Conservation (phyloP, 805 yeast genomes). For the Hermanozyma aechmeae region DNA sequence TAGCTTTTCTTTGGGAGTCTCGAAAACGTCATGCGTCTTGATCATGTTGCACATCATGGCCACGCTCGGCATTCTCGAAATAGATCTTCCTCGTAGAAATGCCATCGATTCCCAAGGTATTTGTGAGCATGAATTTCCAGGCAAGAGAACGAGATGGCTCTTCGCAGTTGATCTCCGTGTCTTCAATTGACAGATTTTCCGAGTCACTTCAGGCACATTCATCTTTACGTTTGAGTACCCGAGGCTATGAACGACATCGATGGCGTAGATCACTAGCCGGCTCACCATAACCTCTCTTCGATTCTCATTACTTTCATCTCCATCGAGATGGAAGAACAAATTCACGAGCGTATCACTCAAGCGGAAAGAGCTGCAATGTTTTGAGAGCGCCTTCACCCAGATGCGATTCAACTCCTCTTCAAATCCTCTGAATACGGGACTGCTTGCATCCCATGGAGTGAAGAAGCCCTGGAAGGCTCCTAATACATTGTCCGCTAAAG, state of each 20-base stretch:
- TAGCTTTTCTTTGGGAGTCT: constrained; percentile 1
- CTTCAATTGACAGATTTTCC: constrained; percentile 41
- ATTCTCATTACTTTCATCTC: constrained; percentile 56
- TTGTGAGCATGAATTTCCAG: constrained; percentile 53
- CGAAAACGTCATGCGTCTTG: constrained; percentile 2
- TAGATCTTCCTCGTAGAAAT: constrained; percentile 42
- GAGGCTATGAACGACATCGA: neutral
- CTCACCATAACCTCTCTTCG: constrained; percentile 45
- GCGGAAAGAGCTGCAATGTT: constrained; percentile 6
- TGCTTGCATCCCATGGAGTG: constrained; percentile 19
- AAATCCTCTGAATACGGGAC: constrained; percentile 10
- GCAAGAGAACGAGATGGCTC: constrained; percentile 60
- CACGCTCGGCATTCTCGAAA: constrained; percentile 69
- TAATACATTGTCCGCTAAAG: constrained; percentile 60
- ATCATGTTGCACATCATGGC: constrained; percentile 32
- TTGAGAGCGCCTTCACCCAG: constrained; percentile 2
- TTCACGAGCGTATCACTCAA: constrained; percentile 8
- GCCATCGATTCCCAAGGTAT: constrained; percentile 90
- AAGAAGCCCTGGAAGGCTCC: constrained; percentile 71
- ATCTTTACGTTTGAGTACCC: neutral
- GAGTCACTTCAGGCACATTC: constrained; percentile 39
- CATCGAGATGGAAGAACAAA: constrained; percentile 22
- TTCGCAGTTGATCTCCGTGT: constrained; percentile 9
- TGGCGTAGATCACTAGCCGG: neutral
- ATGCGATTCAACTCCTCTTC: constrained; percentile 10